Evolutionary conservation across 2,329 filamentous ascomycete species (phyloP).

Genomic region (Aspergillus quadrilineatus): DNA sequence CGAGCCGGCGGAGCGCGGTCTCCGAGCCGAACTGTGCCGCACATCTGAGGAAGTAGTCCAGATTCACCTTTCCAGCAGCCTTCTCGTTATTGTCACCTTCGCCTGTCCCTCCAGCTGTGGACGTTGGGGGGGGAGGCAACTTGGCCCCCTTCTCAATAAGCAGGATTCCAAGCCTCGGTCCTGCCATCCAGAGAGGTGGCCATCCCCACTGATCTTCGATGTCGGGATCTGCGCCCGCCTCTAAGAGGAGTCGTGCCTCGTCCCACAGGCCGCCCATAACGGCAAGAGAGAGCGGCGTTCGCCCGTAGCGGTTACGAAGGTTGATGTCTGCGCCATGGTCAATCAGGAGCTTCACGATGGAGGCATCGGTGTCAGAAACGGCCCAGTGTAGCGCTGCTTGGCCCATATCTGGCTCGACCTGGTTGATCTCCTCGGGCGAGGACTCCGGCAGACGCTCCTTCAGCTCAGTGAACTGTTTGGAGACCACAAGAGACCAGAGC

Average conservation of each 20-base stretch:
- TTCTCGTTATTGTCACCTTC: background rate
- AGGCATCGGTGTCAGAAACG: background rate
- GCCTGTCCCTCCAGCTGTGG: background rate
- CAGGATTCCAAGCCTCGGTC: background rate
- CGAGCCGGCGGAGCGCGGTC: background rate
- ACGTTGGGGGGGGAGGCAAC: background rate
- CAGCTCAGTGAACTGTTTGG: background rate
- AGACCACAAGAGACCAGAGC: conserved; percentile 2
- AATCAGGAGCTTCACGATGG: background rate
- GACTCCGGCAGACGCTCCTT: background rate
- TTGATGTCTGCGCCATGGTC: conserved; percentile 8
- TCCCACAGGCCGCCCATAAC: background rate
- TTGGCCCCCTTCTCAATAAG: background rate
- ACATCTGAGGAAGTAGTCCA: background rate
- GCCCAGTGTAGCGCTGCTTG: conserved; percentile 10
- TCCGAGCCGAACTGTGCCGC: conserved; percentile 4
- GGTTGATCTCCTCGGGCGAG: background rate
- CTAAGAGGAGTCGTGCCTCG: background rate
- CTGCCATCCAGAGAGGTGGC: background rate
- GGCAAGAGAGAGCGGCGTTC: background rate
- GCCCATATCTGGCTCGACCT: conserved; percentile 10
- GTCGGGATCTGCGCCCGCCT: background rate
- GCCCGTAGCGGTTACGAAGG: conserved; percentile 4
- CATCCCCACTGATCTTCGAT: background rate
- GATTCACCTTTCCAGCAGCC: background rate